phyloP scores from a whole-genome alignment of 2,329 filamentous ascomycete genomes.

The Cladophialophora immunda region DNA sequence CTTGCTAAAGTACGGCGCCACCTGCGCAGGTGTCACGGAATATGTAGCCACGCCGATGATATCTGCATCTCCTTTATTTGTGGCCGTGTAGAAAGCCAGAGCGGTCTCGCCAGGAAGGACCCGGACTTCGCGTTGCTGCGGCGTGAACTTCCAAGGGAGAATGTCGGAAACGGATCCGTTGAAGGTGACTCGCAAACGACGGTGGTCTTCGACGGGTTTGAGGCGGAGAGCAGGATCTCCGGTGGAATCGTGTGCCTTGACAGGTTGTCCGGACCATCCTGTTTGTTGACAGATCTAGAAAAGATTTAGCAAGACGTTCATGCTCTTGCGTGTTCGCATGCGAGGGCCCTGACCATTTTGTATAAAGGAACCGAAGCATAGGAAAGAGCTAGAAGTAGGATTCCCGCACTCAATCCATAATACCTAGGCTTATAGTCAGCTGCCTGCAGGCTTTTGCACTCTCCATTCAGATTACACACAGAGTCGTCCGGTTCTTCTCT shows the following conservation, averaged over 20 bases:
- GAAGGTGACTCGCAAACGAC: conserved; percentile 93
- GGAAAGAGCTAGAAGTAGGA: conserved; percentile 69
- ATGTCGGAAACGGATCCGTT: conserved; percentile 94
- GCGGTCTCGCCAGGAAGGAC: conserved; percentile 96
- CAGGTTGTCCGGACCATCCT: conserved; percentile 89
- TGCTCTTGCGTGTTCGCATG: background rate
- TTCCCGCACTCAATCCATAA: conserved; percentile 69
- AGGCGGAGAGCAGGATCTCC: conserved; percentile 78
- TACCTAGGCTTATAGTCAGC: conserved; percentile 55
- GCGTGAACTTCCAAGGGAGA: conserved; percentile 95
- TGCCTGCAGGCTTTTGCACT: background rate
- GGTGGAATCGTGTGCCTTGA: conserved; percentile 75
- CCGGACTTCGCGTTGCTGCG: conserved; percentile 94
- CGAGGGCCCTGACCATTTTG: conserved; percentile 63
- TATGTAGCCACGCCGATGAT: conserved; percentile 99
- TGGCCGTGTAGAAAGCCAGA: conserved; percentile 96
- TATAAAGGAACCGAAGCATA: conserved; percentile 74
- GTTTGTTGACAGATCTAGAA: conserved; percentile 60
- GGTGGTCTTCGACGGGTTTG: conserved; percentile 79
- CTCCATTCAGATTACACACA: conserved; percentile 28
- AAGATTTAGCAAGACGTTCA: conserved; percentile 3
- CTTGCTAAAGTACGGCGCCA: conserved; percentile 98
- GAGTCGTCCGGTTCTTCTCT: conserved; percentile 39
- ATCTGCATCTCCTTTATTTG: conserved; percentile 86
- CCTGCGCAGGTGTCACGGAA: conserved; percentile 93